Conservation (phyloP, 2,329 filamentous ascomycete genomes). For the Periglandula ipomoeae region DNA sequence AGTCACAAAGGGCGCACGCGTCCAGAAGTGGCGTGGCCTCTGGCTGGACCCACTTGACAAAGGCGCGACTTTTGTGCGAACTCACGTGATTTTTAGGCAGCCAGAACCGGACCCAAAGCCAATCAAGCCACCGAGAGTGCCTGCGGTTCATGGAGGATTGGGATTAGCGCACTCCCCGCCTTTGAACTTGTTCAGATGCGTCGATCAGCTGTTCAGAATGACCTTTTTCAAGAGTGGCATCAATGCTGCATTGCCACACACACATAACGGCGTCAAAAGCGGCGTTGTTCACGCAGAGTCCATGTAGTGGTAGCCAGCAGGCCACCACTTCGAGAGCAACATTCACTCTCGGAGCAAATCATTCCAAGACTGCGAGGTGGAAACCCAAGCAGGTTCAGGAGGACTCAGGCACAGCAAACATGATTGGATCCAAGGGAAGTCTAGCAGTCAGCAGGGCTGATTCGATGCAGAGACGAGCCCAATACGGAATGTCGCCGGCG, state of each 20-base stretch:
- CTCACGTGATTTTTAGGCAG: constrained; percentile 30
- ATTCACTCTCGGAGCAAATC: not conserved
- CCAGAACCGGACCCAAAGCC: constrained; percentile 9
- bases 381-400: not conserved
- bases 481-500: not conserved
- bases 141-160: not conserved
- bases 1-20: constrained; percentile 14
- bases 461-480: not conserved
- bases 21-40: constrained; percentile 6
- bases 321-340: not conserved
- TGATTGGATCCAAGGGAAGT: not conserved
- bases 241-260: no score
- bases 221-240: not conserved
- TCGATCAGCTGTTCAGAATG: not conserved
- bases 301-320: no score
- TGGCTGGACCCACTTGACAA: not conserved
- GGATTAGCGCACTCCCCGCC: no score
- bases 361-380: not conserved
- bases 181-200: no score
- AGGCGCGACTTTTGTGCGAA: constrained; percentile 26
- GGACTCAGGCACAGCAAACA: not conserved
- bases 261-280: no score
- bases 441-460: not conserved
- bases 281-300: no score
- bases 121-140: not conserved